These are phyloP conservation scores for Inga laurina DNA, from an alignment of 306 rosid species.

Conservation along the genomic window DNA sequence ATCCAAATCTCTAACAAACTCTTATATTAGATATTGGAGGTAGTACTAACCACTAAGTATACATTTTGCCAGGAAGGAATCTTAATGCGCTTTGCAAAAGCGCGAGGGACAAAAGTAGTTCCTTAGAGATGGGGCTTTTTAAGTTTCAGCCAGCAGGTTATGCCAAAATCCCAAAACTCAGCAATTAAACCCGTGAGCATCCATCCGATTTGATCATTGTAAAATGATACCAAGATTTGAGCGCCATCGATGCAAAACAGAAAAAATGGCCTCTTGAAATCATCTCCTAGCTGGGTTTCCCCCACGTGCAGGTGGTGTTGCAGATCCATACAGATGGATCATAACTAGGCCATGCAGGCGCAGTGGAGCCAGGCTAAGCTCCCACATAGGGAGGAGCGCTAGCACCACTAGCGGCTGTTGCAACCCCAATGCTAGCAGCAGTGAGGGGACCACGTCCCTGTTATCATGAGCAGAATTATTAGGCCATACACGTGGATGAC, in stretches of 20 bases:
- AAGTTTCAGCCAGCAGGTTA: neutral
- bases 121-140: neutral
- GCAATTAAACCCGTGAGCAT: neutral
- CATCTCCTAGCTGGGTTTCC: constrained; percentile 72
- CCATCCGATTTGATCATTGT: constrained; percentile 11
- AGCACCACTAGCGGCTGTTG: constrained; percentile 31
- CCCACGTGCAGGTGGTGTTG: constrained; percentile 65
- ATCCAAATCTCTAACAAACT: too few species aligned
- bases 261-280: constrained; percentile 32
- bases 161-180: neutral
- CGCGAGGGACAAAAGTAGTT: constrained; percentile 2
- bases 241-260: constrained; percentile 2
- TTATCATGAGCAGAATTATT: constrained; percentile 21
- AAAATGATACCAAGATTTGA: neutral
- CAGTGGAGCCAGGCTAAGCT: constrained; percentile 55
- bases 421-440: constrained; percentile 24
- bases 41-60: neutral
- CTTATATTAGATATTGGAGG: too few species aligned
- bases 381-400: constrained; percentile 48
- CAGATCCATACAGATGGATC: constrained; percentile 56
- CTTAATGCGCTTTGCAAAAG: constrained; percentile 2
- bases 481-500: neutral
- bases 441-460: constrained; percentile 71
- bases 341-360: constrained; percentile 47
- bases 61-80: neutral